Conservation (phyloP, 768 basidiomycete genomes). For the Strobilomyces dryophilus region DNA sequence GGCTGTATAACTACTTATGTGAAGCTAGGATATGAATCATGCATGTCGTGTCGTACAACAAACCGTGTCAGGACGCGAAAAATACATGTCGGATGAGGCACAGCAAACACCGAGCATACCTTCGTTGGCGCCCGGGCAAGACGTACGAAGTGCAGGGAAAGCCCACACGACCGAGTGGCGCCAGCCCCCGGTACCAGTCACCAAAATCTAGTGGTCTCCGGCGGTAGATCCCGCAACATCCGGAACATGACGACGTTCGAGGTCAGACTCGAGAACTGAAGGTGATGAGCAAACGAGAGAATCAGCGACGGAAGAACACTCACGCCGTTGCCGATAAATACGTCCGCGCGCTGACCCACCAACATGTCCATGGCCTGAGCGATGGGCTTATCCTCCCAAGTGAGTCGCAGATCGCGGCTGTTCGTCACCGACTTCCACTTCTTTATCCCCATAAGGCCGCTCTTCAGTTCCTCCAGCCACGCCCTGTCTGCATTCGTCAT, state of each 20-base stretch:
- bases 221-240: conserved; percentile 32
- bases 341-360: conserved; percentile 57
- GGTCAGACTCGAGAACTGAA: conserved; percentile 47
- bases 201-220: conserved; percentile 41
- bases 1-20: not conserved
- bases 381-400: conserved; percentile 53
- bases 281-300: not conserved
- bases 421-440: conserved; percentile 49
- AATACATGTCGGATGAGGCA: not conserved
- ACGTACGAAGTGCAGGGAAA: not conserved
- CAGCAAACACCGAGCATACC: not conserved
- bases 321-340: conserved; percentile 70
- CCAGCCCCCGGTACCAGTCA: conserved; percentile 9
- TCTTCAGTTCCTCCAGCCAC: conserved; percentile 48
- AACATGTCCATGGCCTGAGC: conserved; percentile 66
- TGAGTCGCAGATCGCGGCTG: conserved; percentile 50
- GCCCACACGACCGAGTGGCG: not conserved
- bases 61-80: not conserved
- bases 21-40: not conserved
- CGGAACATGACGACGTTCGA: conserved; percentile 46
- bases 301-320: conserved; percentile 22
- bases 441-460: conserved; percentile 33
- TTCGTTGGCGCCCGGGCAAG: not conserved
- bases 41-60: not conserved
- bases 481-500: conserved; percentile 57